Base-by-base conservation (phyloP, 495 filamentous ascomycete species). In the Jackrogersella multiformis region DNA sequence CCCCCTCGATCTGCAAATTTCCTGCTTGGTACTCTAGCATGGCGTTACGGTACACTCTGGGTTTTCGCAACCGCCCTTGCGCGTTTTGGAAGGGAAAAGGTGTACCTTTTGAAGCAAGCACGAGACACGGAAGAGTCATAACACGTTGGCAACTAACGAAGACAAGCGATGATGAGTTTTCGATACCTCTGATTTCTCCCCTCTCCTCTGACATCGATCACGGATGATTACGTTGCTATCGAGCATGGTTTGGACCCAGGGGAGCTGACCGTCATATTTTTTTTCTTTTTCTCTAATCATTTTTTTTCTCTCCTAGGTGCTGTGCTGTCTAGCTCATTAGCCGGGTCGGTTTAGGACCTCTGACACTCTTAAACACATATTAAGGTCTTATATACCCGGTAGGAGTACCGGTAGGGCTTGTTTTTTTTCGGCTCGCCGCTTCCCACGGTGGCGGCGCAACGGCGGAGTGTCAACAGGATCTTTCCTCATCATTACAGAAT, bases 31-130 rank as follows among this genome's bases (percentile, higher is more conserved):
- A 9, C 23, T 24, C 15, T 24, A 38, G 49, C 49, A 36, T 6
- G 49, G 49, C 30, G 49, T 53, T 53, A 53, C 6, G 49, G 49
- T 23, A 53, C 8, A 53, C 16, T 53, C 49, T 35, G 15, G 30
- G 0, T 36, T 53, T 36, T 9, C 8, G 35, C 12, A 35, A 52
- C 1, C 49, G 36, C 32, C 3, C 18, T 53, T 12, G 12, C 10
- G n/a, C 5, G 28, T 36, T 34, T 23, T 36, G 18, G 28, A 13
- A n/a, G 45, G 26, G 20, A 5, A 1, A 10, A 20, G n/a, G n/a
- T 15, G n/a, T 2, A 36, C 34, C 45, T 13, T 16, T 9, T 13
- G 12, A 23, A 24, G 23, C 21, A 24, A 23, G 12, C 21, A 42
- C 18, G 20, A 23, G 24, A 48, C 5, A 28, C 6, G 9, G 21